Base-by-base conservation (phyloP, 179 eudicot species). In the Gypsophila paniculata region DNA sequence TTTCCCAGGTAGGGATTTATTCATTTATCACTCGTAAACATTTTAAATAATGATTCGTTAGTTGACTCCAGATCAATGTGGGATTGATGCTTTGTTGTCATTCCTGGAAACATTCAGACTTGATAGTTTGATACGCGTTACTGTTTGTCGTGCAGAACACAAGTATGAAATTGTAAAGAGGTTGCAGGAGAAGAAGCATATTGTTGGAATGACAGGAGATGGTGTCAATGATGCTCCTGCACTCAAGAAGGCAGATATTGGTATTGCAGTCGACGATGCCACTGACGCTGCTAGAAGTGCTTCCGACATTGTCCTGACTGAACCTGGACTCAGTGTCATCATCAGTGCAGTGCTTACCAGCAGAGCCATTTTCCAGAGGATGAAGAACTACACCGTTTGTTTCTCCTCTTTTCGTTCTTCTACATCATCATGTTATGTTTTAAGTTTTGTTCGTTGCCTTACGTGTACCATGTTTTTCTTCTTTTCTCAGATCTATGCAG, bases 171-270 rank as follows among this genome's bases (percentile, higher is more conserved):
- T 87, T 25, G 91, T 87, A 11, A 87, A 85, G 83, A 85, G 74
- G 75, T 67, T 87, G 76, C 91, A 87, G 75, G 87, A 82, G 72
- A 87, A 82, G 79, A 87, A 87, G 75, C 91, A 87, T 52, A 87
- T 87, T 72, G 87, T 86, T 69, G 91, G 91, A 22, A 87, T 87
- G 91, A 87, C 91, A 10, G 91, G 89, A 49, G 91, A 87, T 77
- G 91, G 91, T 73, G 91, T 87, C 17, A 85, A 87, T 64, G 91
- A 87, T 74, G 91, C 91, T 60, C 91, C 91, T 64, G 91, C 91
- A 3, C 72, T 87, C 73, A 87, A 87, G 75, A 87, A 80, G 72
- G 91, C 91, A 0, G 91, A 87, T 65, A 87, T 87, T 11, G 91
- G 91, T 67, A 85, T 87, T 65, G 91, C 91, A 5, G 91, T 87